Evolutionary conservation across 2,329 filamentous ascomycete genomes (phyloP), one percentile per base, ranked within the genome.

Genomic region (Teratosphaeria zuluensis): DNA sequence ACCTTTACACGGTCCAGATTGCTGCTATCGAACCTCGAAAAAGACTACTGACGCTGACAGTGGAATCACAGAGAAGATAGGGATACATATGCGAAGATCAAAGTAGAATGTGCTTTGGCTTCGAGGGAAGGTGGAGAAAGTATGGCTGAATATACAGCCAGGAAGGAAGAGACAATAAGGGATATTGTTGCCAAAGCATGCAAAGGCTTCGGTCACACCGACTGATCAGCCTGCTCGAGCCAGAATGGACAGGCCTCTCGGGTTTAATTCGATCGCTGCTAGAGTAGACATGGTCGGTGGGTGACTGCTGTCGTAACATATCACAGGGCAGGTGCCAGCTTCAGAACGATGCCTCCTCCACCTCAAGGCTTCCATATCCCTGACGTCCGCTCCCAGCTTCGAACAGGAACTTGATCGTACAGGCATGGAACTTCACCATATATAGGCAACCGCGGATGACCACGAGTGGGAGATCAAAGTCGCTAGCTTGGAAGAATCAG

Each of bases 161-260:
- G 76, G 28, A 80, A 80, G 65, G 69, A 79, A 21, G 60, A 65
- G 0, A 70, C 73, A 1, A 72, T 79, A 52, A 65, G 67, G 28
- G 72, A 73, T 56, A 79, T 80, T 38, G 57, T 74, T 56, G 59
- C 62, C 21, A 71, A 67, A 54, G 73, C 71, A n/a, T 74, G 74
- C 56, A 59, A 32, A 12, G 53, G 42, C 19, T 32, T 58, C 24
- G 57, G 56, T 4, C 21, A 52, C 30, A 3, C 21, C 51, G 30
- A 21, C 11, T 24, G 51, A 24, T 52, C 12, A 16, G 35, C 35
- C 14, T 16, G 4, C 4, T 14, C 12, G n/a, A 2, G 35, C 12
- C 35, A 5, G 35, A 16, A 42, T 12, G 35, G 8, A 14, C n/a
- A n/a, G n/a, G 9, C 35, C 2, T 14, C 35, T 42, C 35, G n/a